Percentiles rank a stretch among this genome's conserved stretches.
Evolutionary conservation across 768 basidiomycete genomes (phyloP).

Genomic region (Lactarius quietus): DNA sequence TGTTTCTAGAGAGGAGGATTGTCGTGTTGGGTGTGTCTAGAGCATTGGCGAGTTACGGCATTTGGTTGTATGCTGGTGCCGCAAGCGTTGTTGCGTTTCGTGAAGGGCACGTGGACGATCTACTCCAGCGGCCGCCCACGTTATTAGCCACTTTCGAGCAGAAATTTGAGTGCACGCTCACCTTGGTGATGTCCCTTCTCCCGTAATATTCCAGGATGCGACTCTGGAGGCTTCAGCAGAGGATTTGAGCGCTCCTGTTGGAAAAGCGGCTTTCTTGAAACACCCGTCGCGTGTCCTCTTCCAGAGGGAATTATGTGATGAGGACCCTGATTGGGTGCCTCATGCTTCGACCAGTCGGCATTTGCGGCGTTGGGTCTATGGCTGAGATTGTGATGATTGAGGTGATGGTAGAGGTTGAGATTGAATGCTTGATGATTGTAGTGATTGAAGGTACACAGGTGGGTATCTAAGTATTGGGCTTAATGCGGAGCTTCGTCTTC

Average conservation of each 20-base stretch:
- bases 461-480: constrained; percentile 21
- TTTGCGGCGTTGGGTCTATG: constrained; percentile 2
- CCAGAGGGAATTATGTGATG: constrained; percentile 49
- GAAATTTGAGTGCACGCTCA: no score
- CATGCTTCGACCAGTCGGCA: constrained; percentile 22
- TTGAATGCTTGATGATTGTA: not conserved
- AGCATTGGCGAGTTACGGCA: constrained; percentile 14
- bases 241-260: constrained; percentile 67
- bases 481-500: constrained; percentile 37
- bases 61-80: constrained; percentile 14
- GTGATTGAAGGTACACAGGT: constrained; percentile 14
- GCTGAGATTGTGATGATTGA: not conserved
- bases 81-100: constrained; percentile 10
- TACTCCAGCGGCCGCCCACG: constrained; percentile 81
- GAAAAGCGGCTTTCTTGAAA: constrained; percentile 84
- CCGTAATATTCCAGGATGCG: no score
- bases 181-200: constrained; percentile 62
- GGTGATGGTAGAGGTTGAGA: constrained; percentile 5
- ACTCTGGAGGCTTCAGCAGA: no score
- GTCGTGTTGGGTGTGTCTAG: not conserved
- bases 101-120: constrained; percentile 53
- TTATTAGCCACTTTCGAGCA: no score
- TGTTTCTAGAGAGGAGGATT: not conserved
- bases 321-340: constrained; percentile 28
- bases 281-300: no score